Evolutionary conservation across 2,329 filamentous ascomycete genomes (phyloP), one percentile per base, ranked within the genome.

Genomic region (Calonectria fujianensis): DNA sequence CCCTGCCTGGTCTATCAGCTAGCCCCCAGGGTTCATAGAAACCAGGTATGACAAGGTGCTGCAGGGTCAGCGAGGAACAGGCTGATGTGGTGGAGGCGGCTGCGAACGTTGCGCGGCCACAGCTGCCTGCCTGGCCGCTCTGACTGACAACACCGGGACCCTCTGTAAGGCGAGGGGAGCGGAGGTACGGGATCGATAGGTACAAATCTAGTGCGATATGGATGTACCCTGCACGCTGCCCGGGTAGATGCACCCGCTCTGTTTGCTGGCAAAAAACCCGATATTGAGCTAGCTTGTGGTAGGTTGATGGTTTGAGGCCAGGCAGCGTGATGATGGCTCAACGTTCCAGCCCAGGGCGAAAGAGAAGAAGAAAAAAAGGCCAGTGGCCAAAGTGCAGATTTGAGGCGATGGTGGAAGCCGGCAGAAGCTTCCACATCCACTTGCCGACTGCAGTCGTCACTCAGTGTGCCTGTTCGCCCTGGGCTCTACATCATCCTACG

Each of bases 391-490:
- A 59, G 18, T 31, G 50, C 39, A 24, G 7, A 35, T 31, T 39
- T 35, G 41, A 65, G 59, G 67, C 74, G 72, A 31, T 59, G 66
- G 76, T 82, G 76, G 82, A 84, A 83, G 76, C 68, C 73, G 74
- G 78, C 76, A 82, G 82, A 84, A 84, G 78, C 77, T 84, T 84
- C 82, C 77, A 82, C 80, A 78, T 74, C 77, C 74, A 72, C 64
- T 72, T 74, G 52, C 52, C 69, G 50, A 27, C 57, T 67, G 73
- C 75, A 68, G 45, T 80, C 79, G 79, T 80, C 79, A 81, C 79
- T 81, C 76, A 73, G 75, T 77, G 79, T 81, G 79, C 41, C 68
- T 65, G 70, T 59, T 73, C 69, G 74, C 74, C 73, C 77, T 77
- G 48, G 73, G 13, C 37, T 64, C 52, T 73, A 57, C 79, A 82